phyloP scores from a whole-genome alignment of 495 filamentous ascomycete species.

The Penicillium salamii region DNA sequence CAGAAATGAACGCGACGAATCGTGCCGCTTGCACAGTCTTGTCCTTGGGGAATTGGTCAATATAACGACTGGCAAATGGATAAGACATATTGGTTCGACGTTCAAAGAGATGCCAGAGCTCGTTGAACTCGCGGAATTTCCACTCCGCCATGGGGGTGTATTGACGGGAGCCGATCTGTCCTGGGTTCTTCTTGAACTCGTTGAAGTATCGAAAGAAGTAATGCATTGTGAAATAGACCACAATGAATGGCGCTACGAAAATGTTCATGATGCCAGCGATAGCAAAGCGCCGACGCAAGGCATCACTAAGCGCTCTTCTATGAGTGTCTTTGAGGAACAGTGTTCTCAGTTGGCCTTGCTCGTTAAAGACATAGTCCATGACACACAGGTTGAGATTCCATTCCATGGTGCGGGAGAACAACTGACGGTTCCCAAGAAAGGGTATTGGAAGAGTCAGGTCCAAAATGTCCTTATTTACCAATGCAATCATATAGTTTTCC shows the following conservation, averaged over 20 bases:
- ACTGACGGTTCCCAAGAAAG: constrained; percentile 71
- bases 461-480: constrained; percentile 94
- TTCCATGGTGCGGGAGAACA: constrained; percentile 78
- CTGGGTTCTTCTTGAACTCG: constrained; percentile 91
- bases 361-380: constrained; percentile 91
- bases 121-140: constrained; percentile 99
- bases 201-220: constrained; percentile 94
- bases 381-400: constrained; percentile 88
- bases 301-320: constrained; percentile 71
- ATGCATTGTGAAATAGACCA: constrained; percentile 76
- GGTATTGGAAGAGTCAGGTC: constrained; percentile 84
- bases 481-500: constrained; percentile 93
- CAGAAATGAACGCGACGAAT: constrained; percentile 83
- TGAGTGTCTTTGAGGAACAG: constrained; percentile 80
- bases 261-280: constrained; percentile 85
- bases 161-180: constrained; percentile 73
- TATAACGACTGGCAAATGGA: constrained; percentile 85
- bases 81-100: constrained; percentile 91
- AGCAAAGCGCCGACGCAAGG: constrained; percentile 69
- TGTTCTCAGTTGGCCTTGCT: constrained; percentile 76
- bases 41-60: constrained; percentile 95
- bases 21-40: constrained; percentile 79
- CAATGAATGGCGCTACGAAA: constrained; percentile 77
- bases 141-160: constrained; percentile 94
- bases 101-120: constrained; percentile 87